Conservation (phyloP, 495 filamentous ascomycete species). For the Neurospora cerealis region DNA sequence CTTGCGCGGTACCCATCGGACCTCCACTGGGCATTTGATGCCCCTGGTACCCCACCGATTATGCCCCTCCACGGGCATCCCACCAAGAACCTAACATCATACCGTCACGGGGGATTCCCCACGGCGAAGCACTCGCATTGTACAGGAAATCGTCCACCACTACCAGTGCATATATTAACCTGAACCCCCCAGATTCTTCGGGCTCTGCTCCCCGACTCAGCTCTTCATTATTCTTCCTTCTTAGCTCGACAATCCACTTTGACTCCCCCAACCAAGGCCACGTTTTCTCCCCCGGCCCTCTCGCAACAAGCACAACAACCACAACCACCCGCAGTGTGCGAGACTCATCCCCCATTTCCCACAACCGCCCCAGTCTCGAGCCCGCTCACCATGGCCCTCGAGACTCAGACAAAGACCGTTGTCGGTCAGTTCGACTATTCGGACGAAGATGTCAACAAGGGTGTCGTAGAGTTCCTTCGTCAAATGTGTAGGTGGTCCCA, state of each 20-base stretch:
- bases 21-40: neutral
- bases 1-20: neutral
- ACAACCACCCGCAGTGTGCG: constrained; percentile 26
- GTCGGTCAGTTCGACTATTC: constrained; percentile 80
- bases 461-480: constrained; percentile 72
- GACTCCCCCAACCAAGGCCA: constrained; percentile 4
- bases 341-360: constrained; percentile 37
- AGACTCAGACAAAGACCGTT: constrained; percentile 66
- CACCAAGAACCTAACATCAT: neutral
- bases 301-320: constrained; percentile 14
- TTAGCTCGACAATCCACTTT: constrained; percentile 23
- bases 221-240: constrained; percentile 25
- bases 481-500: constrained; percentile 57
- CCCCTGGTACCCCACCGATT: neutral
- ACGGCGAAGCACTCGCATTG: constrained; percentile 4
- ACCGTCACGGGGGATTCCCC: neutral
- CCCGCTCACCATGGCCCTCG: constrained; percentile 46
- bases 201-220: constrained; percentile 23
- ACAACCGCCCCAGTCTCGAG: constrained; percentile 35
- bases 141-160: neutral
- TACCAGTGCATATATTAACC: constrained; percentile 8
- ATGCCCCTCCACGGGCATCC: neutral
- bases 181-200: constrained; percentile 14
- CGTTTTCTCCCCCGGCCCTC: constrained; percentile 33
- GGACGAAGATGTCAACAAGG: constrained; percentile 65